Base-by-base conservation (phyloP, 2,329 filamentous ascomycete species). In the Aspergillus carbonarius region DNA sequence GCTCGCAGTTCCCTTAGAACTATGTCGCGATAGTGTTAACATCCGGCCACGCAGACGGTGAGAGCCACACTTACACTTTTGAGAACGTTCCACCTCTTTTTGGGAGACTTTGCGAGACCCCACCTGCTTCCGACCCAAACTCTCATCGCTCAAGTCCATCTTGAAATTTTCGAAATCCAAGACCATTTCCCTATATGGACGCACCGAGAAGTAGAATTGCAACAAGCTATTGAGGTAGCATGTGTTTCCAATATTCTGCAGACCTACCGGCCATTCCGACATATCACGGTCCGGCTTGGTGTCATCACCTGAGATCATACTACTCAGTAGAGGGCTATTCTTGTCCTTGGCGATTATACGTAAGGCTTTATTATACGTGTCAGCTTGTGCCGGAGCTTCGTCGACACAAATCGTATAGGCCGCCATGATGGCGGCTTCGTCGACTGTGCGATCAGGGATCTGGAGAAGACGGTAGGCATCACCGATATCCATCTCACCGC, bases 171-270 rank as follows among this genome's bases (percentile, higher is more conserved):
- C 86, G 64, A 91, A 91, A 51, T 91, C 81, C 58, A 96, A 80
- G 3, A 97, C 87, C 63, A 97, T 84, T 5, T 95, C 84, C 51
- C 93, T 86, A 30, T 98, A 81, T 2, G 91, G 87, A 61, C 87
- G 88, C 56, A 98, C 85, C 0, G 93, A 96, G 72, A 96, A 97
- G 65, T 97, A 89, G 71, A 96, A 98, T 57, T 99, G 95, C 9
- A 99, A 81, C 50, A 99, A 84, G 76, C 93, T 98, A 79, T 99
- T 99, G 55, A 99, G 82, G 69, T 99, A 99, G 74, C 95, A 99
- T 0, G 96, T 99, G 70, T 99, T 99, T 59, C 95, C 93, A 58
- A 98, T 96, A 67, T 98, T 99, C 63, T 88, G 85, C 5, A 98
- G 82, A 0, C 95, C 95, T 20, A 96, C 90, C 0, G 95, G 95